Evolutionary conservation across 805 yeast genomes (phyloP), one percentile per base, ranked within the genome.

Genomic region (Yarrowia sp.): DNA sequence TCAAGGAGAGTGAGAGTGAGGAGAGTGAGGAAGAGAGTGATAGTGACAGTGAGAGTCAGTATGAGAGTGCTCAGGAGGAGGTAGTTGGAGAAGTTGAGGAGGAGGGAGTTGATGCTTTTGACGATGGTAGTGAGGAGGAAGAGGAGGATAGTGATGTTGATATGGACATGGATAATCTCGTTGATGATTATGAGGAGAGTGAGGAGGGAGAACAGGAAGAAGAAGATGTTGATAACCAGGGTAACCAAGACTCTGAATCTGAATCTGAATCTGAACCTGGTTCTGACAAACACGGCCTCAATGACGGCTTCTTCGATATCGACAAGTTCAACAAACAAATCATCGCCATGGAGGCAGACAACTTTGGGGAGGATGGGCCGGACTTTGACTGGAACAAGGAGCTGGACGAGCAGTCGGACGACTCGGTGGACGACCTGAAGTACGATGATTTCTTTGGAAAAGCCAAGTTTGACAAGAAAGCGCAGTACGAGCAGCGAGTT

Each of bases 261-360:
- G 36, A 12, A 5, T 6, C 16, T 4, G 1, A 14, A 4, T 16
- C 36, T 12, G 30, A 5, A 26, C 30, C 30, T 8, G 30, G 30
- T 26, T 4, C 30, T 4, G 63, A 58, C 90, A 86, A 70, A 81
- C 77, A 1, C 70, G 93, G 92, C 1, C 79, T 92, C 32, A 89
- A 92, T 72, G 96, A 90, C 71, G 90, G 85, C 7, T 87, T 92
- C 69, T 93, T 93, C 72, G 85, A 90, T 66, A 84, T 93, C 44
- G 96, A 91, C 68, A 89, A 88, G 63, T 93, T 89, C 78, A 90
- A 88, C 76, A 83, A 82, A 71, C 91, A 86, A 73, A 84, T 86
- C n/a, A 71, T 89, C 44, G 88, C 83, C 4, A 81, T 85, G 70
- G 93, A 88, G 67, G 74, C 79, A 14, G 77, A 75, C 16, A 74